phyloP scores from a whole-genome alignment of 2,329 filamentous ascomycete species.

The Fusarium annulatum region DNA sequence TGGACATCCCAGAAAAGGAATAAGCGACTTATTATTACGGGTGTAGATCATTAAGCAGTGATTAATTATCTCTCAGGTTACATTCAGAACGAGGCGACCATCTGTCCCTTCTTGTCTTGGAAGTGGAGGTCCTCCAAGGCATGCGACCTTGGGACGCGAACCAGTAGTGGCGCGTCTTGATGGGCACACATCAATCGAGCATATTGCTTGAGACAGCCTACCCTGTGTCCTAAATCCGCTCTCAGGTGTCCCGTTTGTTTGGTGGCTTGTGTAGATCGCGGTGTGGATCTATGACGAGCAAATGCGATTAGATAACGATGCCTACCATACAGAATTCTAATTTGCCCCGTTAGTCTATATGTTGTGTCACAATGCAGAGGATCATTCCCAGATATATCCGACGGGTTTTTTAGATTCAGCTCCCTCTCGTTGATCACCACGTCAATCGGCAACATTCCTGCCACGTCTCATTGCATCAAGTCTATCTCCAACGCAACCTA shows the following conservation, averaged over 20 bases:
- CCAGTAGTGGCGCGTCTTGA: not conserved
- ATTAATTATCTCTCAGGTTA: no score
- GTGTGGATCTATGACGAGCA: fast-evolving
- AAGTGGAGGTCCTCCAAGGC: not conserved
- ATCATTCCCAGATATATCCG: not conserved
- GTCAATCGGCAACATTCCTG: not conserved
- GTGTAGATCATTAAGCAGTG: no score
- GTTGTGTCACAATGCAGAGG: no score
- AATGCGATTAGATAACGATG: no score
- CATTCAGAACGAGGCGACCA: no score
- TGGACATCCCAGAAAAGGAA: no score
- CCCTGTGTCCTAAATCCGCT: fast-evolving
- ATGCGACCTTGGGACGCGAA: not conserved
- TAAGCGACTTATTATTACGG: no score
- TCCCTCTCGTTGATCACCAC: no score
- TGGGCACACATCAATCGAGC: fast-evolving
- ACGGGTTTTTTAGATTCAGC: not conserved
- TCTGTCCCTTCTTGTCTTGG: fast-evolving
- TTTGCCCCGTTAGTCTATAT: no score
- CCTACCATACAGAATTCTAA: no score
- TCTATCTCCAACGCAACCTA: not conserved
- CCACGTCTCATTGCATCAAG: fast-evolving
- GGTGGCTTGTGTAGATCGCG: fast-evolving
- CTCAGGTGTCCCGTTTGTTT: fast-evolving
- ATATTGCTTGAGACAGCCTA: fast-evolving